Evolutionary conservation across 2,329 filamentous ascomycete species (phyloP), one percentile per base, ranked within the genome.

Genomic region (Rhynchosporium agropyri): DNA sequence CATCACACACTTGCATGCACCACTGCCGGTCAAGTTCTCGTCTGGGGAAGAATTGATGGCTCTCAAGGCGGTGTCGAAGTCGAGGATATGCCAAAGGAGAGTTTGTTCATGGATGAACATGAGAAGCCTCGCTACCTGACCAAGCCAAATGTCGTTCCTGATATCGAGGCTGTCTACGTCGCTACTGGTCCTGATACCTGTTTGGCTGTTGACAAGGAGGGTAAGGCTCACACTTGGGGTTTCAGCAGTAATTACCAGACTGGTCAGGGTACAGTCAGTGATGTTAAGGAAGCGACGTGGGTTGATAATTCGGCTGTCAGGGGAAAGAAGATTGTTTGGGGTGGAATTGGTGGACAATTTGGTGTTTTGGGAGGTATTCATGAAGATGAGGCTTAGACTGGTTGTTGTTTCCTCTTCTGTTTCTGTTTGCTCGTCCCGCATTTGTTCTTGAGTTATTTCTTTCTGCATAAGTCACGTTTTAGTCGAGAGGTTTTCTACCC

Each of bases 291-390:
- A 29, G 91, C 93, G 0, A 95, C 89, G 0, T 72, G 88, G 55
- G 90, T 97, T 61, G 90, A 96, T 72, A 97, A 97, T 79, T 90
- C 88, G 12, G 92, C 92, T 48, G 84, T 95, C 33, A 83, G 87
- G 36, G 90, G 85, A 48, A 88, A 89, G 77, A 86, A 88, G 75
- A 81, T 97, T 49, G 82, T 87, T 40, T 91, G 83, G 77, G 90
- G 90, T n/a, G 91, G 90, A 49, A 89, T 89, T n/a, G 93, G 94
- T 68, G 92, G 92, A 4, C 93, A 97, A 74, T 97, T 86, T 75
- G 89, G 87, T 1, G 77, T 91, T 29, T 70, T 91, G n/a, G 80
- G 82, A 9, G 82, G 82, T 13, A 29, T 54, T 36, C 26, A 45
- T 40, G 60, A 36, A n/a, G 31, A 36, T 4, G 49, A 28, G 31